Base-by-base conservation (phyloP, 2,329 filamentous ascomycete genomes). In the Talaromyces sp. region DNA sequence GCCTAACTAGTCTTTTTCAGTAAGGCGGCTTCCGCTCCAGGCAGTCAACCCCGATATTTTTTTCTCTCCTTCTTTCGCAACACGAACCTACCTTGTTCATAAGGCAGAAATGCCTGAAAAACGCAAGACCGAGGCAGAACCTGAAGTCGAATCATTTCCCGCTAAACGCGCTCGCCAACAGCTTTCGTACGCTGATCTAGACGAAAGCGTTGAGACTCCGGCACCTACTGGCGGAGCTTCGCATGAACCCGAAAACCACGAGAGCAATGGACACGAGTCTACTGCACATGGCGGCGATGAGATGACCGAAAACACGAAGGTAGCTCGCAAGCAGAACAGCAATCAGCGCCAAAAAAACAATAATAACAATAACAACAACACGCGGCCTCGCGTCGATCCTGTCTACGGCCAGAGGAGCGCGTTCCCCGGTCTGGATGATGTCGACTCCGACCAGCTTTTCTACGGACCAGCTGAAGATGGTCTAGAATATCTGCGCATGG, bases 361-460 rank as follows among this genome's bases (percentile, higher is more conserved):
- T 47, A 60, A n/a, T 3, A 33, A 33, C 3, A 13, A 15, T 54
- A 58, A 25, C 3, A 32, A 60, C 13, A 60, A 57, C 33, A 57
- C 58, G 62, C 75, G 76, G 58, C 78, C 80, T 27, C 76, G 76
- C 49, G 73, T 87, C 62, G 83, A 91, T 71, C 82, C 85, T 10
- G 84, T 85, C 2, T 91, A 86, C 73, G 89, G 89, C 47, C 89
- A 91, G 75, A 85, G 86, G 73, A 85, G 86, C 68, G 88, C 88
- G 51, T 89, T 92, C 67, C 87, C 88, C 7, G 83, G 83, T n/a
- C 75, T 85, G 15, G 82, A 85, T 53, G 79, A 82, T 63, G 62
- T 71, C 47, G 67, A 57, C 30, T 67, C 66, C 27, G 82, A 85
- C 44, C 86, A 88, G 62, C 76, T 87, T 0, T 86, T 88, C 60